Percentiles rank a stretch among this genome's conserved stretches.
These are phyloP conservation scores for Ogataea nitratoaversa DNA, from an alignment of 805 yeast genomes.

Conservation along the genomic window DNA sequence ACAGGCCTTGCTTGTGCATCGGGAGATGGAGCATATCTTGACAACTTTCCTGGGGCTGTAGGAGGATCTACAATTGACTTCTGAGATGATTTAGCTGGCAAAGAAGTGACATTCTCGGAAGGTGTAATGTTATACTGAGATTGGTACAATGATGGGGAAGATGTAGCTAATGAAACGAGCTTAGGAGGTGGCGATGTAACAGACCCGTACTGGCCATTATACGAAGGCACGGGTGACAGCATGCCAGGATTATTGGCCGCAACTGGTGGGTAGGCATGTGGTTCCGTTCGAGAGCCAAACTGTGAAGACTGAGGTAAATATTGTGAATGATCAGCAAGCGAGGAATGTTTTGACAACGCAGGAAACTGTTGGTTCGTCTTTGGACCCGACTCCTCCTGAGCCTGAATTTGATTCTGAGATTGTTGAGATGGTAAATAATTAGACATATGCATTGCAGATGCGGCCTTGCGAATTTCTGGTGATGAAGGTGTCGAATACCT, in stretches of 20 bases:
- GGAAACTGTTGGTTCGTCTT: neutral
- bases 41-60: slow-evolving; percentile 5
- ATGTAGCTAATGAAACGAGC: neutral
- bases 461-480: neutral
- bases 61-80: slow-evolving; percentile 9
- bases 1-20: slow-evolving; percentile 2
- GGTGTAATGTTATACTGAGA: neutral
- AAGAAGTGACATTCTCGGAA: neutral
- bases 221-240: too few relatives aligned
- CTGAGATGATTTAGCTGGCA: too few relatives aligned
- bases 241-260: neutral
- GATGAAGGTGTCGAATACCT: neutral
- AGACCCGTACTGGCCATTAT: too few relatives aligned
- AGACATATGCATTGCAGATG: neutral
- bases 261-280: neutral
- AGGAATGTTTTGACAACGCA: neutral
- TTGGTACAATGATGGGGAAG: neutral
- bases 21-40: slow-evolving; percentile 6
- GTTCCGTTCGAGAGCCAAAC: neutral
- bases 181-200: too few relatives aligned
- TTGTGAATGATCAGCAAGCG: neutral
- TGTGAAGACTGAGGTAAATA: neutral
- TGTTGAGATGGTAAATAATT: neutral
- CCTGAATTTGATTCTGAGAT: neutral
- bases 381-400: neutral